Conservation (phyloP, 2,329 filamentous ascomycete genomes). For the Ascochyta pisi region DNA sequence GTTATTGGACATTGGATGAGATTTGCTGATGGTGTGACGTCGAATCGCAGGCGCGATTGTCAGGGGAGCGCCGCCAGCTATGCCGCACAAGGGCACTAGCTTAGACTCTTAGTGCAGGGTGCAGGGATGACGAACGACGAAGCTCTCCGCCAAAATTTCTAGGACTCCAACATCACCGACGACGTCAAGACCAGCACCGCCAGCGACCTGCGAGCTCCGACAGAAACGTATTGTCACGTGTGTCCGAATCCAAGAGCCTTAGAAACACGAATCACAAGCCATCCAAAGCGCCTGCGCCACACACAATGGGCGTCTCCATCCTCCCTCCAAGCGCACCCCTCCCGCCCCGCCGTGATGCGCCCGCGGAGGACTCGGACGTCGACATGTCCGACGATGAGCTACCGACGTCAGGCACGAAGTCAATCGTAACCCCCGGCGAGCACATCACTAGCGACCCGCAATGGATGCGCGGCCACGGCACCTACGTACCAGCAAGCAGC, state of each 20-base stretch:
- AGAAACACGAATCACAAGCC: not conserved
- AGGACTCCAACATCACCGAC: conserved; percentile 14
- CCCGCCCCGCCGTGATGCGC: conserved; percentile 39
- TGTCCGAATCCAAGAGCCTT: not conserved
- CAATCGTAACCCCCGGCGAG: conserved; percentile 87
- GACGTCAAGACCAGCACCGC: conserved; percentile 1
- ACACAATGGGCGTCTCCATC: conserved; percentile 66
- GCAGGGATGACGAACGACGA: conserved; percentile 17
- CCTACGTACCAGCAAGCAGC: conserved; percentile 70
- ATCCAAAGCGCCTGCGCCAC: not conserved
- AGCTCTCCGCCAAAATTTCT: conserved; percentile 42
- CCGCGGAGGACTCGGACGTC: conserved; percentile 57
- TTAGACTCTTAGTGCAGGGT: not conserved
- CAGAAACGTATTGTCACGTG: not conserved
- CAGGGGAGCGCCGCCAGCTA: conserved; percentile 20
- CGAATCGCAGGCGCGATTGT: conserved; percentile 20
- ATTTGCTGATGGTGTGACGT: conserved; percentile 34
- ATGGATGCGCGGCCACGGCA: conserved; percentile 98
- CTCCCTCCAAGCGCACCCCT: conserved; percentile 57
- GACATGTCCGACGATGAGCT: conserved; percentile 55
- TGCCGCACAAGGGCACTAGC: conserved; percentile 14
- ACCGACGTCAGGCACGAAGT: conserved; percentile 37
- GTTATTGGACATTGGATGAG: not conserved
- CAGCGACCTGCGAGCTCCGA: not conserved
- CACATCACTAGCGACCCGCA: conserved; percentile 89